These are phyloP conservation scores for Vitis vinifera DNA, from an alignment of 164 flowering plant genomes.

Conservation along the genomic window DNA sequence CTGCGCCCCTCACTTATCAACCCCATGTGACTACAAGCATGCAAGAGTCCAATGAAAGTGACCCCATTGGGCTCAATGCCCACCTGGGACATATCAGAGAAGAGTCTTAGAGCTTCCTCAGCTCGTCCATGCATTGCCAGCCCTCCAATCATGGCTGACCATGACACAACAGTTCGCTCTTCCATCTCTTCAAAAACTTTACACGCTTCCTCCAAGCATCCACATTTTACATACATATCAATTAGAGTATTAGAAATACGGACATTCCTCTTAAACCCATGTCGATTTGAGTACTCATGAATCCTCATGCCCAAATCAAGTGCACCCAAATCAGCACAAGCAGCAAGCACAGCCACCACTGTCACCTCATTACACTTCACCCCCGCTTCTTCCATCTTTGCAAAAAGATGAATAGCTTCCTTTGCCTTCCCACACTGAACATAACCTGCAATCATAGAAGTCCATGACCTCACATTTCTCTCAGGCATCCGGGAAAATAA, in stretches of 20 bases:
- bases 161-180: conserved; percentile 64
- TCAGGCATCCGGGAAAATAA: conserved; percentile 60
- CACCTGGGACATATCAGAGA: conserved; percentile 34
- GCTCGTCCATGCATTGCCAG: conserved; percentile 60
- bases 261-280: conserved; percentile 46
- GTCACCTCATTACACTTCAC: conserved; percentile 63
- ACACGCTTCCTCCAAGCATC: conserved; percentile 54
- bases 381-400: conserved; percentile 57
- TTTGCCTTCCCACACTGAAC: conserved; percentile 61
- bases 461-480: conserved; percentile 67
- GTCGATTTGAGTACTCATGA: conserved; percentile 46
- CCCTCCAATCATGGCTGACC: conserved; percentile 85
- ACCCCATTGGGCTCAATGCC: conserved; percentile 55
- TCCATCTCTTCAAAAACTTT: conserved; percentile 51
- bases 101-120: conserved; percentile 44
- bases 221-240: conserved; percentile 82
- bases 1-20: conserved; percentile 43
- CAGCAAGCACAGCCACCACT: conserved; percentile 64
- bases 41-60: conserved; percentile 58
- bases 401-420: conserved; percentile 50
- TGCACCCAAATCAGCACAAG: conserved; percentile 72
- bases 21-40: conserved; percentile 73
- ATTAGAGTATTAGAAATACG: conserved; percentile 61
- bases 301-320: conserved; percentile 60
- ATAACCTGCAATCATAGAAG: conserved; percentile 61